These are phyloP conservation scores for Geum urbanum DNA, from an alignment of 306 rosid species.

Conservation along the genomic window DNA sequence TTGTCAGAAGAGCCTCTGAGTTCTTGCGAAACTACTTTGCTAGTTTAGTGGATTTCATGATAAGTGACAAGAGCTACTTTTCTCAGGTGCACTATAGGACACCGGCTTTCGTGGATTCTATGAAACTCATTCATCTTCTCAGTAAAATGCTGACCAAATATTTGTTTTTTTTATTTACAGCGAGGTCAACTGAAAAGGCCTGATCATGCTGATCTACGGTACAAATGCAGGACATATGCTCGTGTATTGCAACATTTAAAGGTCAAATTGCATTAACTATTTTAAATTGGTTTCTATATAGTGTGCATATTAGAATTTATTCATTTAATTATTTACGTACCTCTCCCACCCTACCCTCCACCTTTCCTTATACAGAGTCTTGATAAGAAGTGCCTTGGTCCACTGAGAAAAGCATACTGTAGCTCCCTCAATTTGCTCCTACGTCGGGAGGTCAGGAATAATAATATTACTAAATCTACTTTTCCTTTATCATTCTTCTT, in stretches of 20 bases:
- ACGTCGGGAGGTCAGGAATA: slow-evolving; percentile 75
- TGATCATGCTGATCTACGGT: slow-evolving; percentile 91
- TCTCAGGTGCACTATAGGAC: slow-evolving; percentile 64
- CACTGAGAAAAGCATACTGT: slow-evolving; percentile 78
- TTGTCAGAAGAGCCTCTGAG: slow-evolving; percentile 78
- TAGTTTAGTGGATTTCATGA: slow-evolving; percentile 80
- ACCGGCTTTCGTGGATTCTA: slow-evolving; percentile 8
- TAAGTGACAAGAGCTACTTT: slow-evolving; percentile 80
- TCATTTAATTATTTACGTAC: slow-evolving; percentile 8
- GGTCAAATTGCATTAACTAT: slow-evolving; percentile 40
- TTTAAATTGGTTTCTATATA: not conserved
- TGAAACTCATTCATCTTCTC: slow-evolving; percentile 13
- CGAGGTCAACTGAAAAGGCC: slow-evolving; percentile 97
- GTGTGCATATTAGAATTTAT: not conserved
- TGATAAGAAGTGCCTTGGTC: slow-evolving; percentile 70
- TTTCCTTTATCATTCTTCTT: not conserved
- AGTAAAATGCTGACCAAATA: slow-evolving; percentile 24
- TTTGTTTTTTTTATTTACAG: slow-evolving; percentile 45
- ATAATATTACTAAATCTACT: slow-evolving; percentile 24
- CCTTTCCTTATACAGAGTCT: slow-evolving; percentile 58
- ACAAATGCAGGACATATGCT: slow-evolving; percentile 89
- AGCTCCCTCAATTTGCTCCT: slow-evolving; percentile 90
- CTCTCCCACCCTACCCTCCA: slow-evolving; percentile 10
- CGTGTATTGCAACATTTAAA: slow-evolving; percentile 85
- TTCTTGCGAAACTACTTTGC: slow-evolving; percentile 74